These are phyloP conservation scores for Leavenworthia alabamica DNA, from an alignment of 345 rosid species.

Conservation along the genomic window DNA sequence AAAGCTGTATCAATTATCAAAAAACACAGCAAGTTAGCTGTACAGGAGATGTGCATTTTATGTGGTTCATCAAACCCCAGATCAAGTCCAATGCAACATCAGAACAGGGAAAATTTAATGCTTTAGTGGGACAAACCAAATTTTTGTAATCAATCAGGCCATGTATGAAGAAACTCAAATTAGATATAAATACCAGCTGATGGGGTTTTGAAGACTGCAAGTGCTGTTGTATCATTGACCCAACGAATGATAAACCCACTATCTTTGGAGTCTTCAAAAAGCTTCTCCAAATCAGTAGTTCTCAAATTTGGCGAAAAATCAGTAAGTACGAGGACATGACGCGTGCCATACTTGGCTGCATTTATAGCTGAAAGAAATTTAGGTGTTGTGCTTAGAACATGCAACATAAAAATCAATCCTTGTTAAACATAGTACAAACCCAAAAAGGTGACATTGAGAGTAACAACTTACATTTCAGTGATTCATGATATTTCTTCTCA, in stretches of 20 bases:
- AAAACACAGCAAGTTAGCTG: conserved; percentile 9
- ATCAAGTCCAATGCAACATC: not conserved
- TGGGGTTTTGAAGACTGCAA: conserved; percentile 80
- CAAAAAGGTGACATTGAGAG: not conserved
- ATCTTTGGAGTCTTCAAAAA: conserved; percentile 53
- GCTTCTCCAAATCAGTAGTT: conserved; percentile 76
- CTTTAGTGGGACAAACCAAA: not conserved
- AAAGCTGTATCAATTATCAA: conserved; percentile 49
- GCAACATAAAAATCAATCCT: not conserved
- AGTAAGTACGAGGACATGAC: conserved; percentile 76
- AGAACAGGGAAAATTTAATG: not conserved
- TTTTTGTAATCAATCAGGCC: not conserved
- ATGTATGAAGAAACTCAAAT: not conserved
- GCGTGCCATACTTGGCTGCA: conserved; percentile 77
- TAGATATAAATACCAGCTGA: conserved; percentile 44
- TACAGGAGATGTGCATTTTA: not conserved
- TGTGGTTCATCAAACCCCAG: not conserved
- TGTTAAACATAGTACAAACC: not conserved
- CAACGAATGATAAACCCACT: conserved; percentile 67
- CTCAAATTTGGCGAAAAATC: conserved; percentile 67
- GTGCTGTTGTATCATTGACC: conserved; percentile 84
- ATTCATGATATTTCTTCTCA: conserved; percentile 37
- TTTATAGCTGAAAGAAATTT: not conserved
- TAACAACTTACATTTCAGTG: conserved; percentile 40
- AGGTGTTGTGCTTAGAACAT: not conserved